Base-by-base conservation (phyloP, 768 basidiomycete genomes). In the Macrocybe gigantea region DNA sequence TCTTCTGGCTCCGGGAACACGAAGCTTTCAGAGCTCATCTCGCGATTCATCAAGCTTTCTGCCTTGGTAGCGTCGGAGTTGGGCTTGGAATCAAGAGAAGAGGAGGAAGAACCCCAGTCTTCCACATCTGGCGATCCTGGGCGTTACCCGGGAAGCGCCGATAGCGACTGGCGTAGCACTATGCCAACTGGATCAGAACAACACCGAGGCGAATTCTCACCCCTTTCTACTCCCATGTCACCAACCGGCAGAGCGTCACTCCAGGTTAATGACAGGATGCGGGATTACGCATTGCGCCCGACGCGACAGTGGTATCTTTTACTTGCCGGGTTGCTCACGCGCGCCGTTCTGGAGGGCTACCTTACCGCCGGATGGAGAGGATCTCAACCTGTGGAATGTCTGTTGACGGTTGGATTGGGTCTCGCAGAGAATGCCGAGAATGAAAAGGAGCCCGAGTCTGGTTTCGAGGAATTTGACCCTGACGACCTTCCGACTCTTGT, bases 261-360 rank as follows among this genome's bases (percentile, higher is more conserved):
- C 2, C 50, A 46, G 37, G 34, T 52, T 33, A 65, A 62, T 36
- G 62, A 62, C 5, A 60, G 68, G 49, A 63, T 68, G 55, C 73
- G 73, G 38, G 70, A 69, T 5, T 57, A 65, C n/a, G 82, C 84
- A 0, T 62, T 88, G 33, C 71, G 73, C 2, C 90, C 90, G 0
- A 83, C 88, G 29, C 67, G 77, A 22, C 80, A 82, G 53, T 93
- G 91, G 91, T 93, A 91, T 63, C 73, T 85, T 65, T 73, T 94
- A 9, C 71, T 92, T 11, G 79, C 79, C 0, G 83, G 86, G 1
- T 68, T 94, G 15, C 69, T 91, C 30, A 89, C 89, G 5, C 78
- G 90, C n/a, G 88, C 88, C 0, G 85, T 82, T 13, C 65, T 93
- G 44, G 89, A 94, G 58, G 91, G 91, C 0, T 93, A 93, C 59